Base-by-base conservation (phyloP, 345 rosid species). In the Carallia brachiata region DNA sequence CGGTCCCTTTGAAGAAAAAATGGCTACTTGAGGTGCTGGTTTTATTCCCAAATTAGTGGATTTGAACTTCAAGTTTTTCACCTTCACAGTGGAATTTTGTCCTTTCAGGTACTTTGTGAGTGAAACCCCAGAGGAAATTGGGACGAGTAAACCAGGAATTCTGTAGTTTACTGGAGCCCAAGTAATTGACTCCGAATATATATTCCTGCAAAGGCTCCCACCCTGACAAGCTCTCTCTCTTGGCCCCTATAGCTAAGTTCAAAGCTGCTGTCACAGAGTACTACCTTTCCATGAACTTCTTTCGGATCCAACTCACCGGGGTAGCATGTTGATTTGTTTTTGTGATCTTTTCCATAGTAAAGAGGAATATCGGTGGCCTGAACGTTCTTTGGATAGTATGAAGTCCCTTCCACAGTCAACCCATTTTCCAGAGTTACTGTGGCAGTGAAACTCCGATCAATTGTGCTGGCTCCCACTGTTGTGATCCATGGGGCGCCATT, bases 1-100 rank as follows among this genome's bases (percentile, higher is more conserved):
- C 5, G 84, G 95, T 27, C 95, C 95, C 71, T 88, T 80, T 10
- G 93, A 89, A 17, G 95, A 89, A 77, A 86, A 91, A 36, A 12
- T 23, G 3, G 92, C 91, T 61, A 89, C 83, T 16, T 85, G 63
- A 13, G 97, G 93, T 31, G 97, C 87, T 40, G 86, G 82, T 6
- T 32, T 66, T 9, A 28, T 27, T 2, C 85, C 83, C 8, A 77
- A 59, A 37, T 72, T 72, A 37, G 87, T 84, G 52, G 61, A 52
- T 53, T 47, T 18, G 34, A 86, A 86, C 54, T 36, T 75, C 70
- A 80, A 61, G 27, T 15, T 55, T 67, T 70, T 77, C 37, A 80
- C 81, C 40, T 66, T 81, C 52, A 81, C 47, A 12, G 36, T n/a
- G 19, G 52, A 30, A 6, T n/a, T 15, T 12, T 19, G 40, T 1